These are phyloP conservation scores for Dothidotthia symphoricarpi DNA, from an alignment of 2,329 filamentous ascomycete species.

Conservation along the genomic window DNA sequence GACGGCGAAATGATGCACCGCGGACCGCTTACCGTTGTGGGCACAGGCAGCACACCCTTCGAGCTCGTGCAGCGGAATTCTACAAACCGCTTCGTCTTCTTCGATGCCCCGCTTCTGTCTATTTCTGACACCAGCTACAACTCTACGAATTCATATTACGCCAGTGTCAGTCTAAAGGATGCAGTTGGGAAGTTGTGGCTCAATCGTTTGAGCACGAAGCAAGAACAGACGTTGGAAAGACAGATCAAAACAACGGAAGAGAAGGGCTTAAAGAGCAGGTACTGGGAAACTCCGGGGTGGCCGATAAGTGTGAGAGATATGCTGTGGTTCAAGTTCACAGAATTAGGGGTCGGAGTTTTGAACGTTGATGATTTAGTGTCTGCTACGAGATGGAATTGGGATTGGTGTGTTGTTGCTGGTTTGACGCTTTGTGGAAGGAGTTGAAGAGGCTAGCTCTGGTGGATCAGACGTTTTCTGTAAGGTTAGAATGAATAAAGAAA, in stretches of 20 bases:
- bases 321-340: slow-evolving; percentile 21
- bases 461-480: too few species aligned
- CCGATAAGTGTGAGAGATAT: slow-evolving; percentile 24
- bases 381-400: slow-evolving; percentile 29
- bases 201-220: slow-evolving; percentile 8
- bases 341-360: slow-evolving; percentile 20
- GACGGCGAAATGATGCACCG: slow-evolving; percentile 51
- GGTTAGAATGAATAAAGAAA: too few species aligned
- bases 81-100: slow-evolving; percentile 62
- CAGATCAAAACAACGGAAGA: slow-evolving; percentile 22
- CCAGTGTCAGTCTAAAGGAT: slow-evolving; percentile 20
- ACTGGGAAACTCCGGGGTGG: slow-evolving; percentile 28
- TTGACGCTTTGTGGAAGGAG: slow-evolving; percentile 25
- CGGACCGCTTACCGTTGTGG: slow-evolving; percentile 66
- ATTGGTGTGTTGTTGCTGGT: slow-evolving; percentile 26
- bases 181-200: slow-evolving; percentile 21
- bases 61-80: slow-evolving; percentile 54
- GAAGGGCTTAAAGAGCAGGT: slow-evolving; percentile 24
- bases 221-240: slow-evolving; percentile 14
- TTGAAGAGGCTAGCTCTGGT: too few species aligned
- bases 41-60: slow-evolving; percentile 64
- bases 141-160: slow-evolving; percentile 29
- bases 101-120: slow-evolving; percentile 61
- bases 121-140: slow-evolving; percentile 22
- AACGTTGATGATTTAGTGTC: slow-evolving; percentile 26